Evolutionary conservation across 148 eudicot genomes (phyloP).

Genomic region (Chenopodium formosanum): DNA sequence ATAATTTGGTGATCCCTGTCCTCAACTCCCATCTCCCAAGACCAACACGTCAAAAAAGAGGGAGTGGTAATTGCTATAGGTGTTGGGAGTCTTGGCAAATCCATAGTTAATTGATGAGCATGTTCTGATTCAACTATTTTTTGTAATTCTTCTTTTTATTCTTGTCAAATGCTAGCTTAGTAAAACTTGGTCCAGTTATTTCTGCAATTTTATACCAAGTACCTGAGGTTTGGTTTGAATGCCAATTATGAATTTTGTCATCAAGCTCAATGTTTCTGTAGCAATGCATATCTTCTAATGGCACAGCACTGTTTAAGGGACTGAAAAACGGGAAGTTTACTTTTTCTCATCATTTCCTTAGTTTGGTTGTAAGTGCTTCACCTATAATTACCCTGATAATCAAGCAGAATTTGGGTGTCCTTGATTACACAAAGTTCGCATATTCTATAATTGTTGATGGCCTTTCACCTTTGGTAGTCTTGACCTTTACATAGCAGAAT

Average conservation of each 20-base stretch:
- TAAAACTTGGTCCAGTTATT: background rate
- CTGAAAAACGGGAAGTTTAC: background rate
- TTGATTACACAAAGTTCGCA: background rate
- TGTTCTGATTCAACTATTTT: background rate
- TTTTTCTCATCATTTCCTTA: background rate
- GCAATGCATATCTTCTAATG: background rate
- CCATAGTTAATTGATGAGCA: background rate
- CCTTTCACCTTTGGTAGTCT: background rate
- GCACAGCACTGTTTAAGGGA: background rate
- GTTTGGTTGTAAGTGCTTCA: background rate
- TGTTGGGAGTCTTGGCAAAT: background rate
- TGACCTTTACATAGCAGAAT: background rate
- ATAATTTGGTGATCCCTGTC: background rate
- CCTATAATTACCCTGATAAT: background rate
- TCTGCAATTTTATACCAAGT: background rate
- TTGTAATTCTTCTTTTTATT: background rate
- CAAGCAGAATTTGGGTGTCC: background rate
- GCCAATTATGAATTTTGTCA: background rate
- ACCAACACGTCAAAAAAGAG: background rate
- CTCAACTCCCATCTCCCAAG: background rate
- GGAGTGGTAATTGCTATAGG: background rate
- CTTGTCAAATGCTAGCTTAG: background rate
- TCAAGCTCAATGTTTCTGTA: background rate
- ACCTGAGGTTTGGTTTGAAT: background rate
- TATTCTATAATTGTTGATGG: background rate